phyloP scores from a whole-genome alignment of 345 rosid species.

The Anastatica hierochuntica region DNA sequence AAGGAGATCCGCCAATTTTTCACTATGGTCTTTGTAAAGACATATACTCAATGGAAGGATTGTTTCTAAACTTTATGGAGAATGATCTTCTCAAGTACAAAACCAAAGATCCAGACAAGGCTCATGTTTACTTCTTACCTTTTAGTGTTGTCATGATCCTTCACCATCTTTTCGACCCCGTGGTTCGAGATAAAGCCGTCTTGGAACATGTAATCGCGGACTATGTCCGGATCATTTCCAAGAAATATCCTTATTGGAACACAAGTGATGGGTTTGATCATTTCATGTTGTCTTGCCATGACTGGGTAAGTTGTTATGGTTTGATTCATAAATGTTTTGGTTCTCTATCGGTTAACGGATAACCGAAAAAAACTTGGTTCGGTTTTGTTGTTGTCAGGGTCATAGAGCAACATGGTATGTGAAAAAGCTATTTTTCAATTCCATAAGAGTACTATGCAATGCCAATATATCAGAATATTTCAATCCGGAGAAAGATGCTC shows the following conservation, averaged over 20 bases:
- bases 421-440: constrained; percentile 45
- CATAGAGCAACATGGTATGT: constrained; percentile 51
- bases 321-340: background rate
- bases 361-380: background rate
- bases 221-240: constrained; percentile 35
- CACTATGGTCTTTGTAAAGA: constrained; percentile 55
- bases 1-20: constrained; percentile 61
- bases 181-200: constrained; percentile 28
- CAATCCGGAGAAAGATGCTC: constrained; percentile 47
- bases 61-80: constrained; percentile 47
- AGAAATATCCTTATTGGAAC: constrained; percentile 61
- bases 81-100: constrained; percentile 25
- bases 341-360: background rate
- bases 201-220: constrained; percentile 41
- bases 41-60: constrained; percentile 57
- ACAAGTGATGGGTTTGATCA: constrained; percentile 74
- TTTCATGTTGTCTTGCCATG: constrained; percentile 76
- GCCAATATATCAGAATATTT: constrained; percentile 34
- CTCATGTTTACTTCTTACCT: constrained; percentile 60
- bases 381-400: constrained; percentile 32
- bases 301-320: constrained; percentile 41
- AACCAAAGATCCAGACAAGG: constrained; percentile 42
- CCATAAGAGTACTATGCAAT: constrained; percentile 71
- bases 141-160: constrained; percentile 64
- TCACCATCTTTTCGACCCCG: constrained; percentile 36